Evolutionary conservation across 768 basidiomycete species (phyloP), one percentile per base, ranked within the genome.

Genomic region (Auriscalpium orientale): DNA sequence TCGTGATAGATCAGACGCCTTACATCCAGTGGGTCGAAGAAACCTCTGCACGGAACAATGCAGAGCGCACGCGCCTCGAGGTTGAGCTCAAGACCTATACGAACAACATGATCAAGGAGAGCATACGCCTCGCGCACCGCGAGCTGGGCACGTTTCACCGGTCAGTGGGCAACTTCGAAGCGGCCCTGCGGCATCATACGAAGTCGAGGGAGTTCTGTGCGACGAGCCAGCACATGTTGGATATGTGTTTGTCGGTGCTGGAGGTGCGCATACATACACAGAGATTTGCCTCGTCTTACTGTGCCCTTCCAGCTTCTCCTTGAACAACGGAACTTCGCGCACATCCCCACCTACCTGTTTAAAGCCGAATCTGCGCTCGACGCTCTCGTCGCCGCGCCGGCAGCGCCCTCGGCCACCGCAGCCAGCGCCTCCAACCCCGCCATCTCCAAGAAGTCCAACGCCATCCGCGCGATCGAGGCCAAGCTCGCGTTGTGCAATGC

Each of bases 81-180:
- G 87, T 94, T 6, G 95, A 98, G 68, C 75, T 98, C 66, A 95
- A 93, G 80, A 91, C 88, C 11, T 98, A 98, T 66, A 79, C 85
- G 61, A 94, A 90, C 64, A 98, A 97, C 68, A 87, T 98, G 85
- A 97, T 98, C 77, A 98, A 97, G 72, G 95, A 98, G 79, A 94
- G 91, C 77, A 95, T 97, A 63, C 77, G 95, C 65, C 91, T 95
- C 91, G 89, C 83, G 0, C 85, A 95, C 70, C 79, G 94, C 55
- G 95, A 98, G 64, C 76, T 97, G 38, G 94, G 88, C 9, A 79
- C 87, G 58, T 87, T 87, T 66, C 83, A 87, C 70, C 81, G 87
- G 43, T 74, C 82, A 6, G 72, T 78, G 4, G 94, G 95, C 28
- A 89, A 93, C 59, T 81, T 83, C 59, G 70, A 79, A 7, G 74